Conservation (phyloP, 768 basidiomycete species). For the Pulveroboletus sp. region DNA sequence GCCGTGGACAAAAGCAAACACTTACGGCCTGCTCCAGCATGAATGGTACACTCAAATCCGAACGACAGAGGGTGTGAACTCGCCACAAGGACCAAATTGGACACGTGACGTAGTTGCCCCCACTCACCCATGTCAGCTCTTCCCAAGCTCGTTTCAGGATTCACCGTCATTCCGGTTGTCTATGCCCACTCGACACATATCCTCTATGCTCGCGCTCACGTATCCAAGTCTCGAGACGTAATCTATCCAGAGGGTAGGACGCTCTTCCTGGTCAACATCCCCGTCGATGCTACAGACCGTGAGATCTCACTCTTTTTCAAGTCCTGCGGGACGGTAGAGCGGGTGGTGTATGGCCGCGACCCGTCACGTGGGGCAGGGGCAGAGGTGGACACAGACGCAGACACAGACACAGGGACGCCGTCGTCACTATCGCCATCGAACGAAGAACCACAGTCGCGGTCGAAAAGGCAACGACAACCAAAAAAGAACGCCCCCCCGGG, state of each 20-base stretch:
- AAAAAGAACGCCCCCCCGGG: constrained; percentile 37
- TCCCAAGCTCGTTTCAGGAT: constrained; percentile 30
- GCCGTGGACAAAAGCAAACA: too few relatives aligned
- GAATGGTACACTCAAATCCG: too few relatives aligned
- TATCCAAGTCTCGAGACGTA: constrained; percentile 38
- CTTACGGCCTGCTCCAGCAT: too few relatives aligned
- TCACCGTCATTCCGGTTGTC: constrained; percentile 35
- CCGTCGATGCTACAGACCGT: constrained; percentile 81
- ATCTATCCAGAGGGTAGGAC: constrained; percentile 57
- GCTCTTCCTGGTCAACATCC: constrained; percentile 84
- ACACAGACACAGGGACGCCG: neutral
- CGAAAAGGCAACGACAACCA: constrained; percentile 30
- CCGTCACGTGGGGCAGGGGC: constrained; percentile 26
- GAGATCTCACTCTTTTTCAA: constrained; percentile 78
- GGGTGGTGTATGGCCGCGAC: constrained; percentile 59
- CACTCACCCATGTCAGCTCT: constrained; percentile 9
- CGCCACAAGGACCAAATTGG: too few relatives aligned
- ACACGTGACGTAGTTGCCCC: too few relatives aligned
- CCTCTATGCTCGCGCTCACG: constrained; percentile 72
- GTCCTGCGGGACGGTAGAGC: constrained; percentile 70
- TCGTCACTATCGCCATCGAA: neutral
- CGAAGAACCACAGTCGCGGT: constrained; percentile 19
- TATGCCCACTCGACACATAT: constrained; percentile 53
- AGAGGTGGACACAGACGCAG: constrained; percentile 22
- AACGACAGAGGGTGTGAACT: too few relatives aligned